A percentile compares a stretch with the other conserved stretches of the same genome.
Conservation (phyloP, 768 basidiomycete genomes). For the Phanerochaete carnosa region DNA sequence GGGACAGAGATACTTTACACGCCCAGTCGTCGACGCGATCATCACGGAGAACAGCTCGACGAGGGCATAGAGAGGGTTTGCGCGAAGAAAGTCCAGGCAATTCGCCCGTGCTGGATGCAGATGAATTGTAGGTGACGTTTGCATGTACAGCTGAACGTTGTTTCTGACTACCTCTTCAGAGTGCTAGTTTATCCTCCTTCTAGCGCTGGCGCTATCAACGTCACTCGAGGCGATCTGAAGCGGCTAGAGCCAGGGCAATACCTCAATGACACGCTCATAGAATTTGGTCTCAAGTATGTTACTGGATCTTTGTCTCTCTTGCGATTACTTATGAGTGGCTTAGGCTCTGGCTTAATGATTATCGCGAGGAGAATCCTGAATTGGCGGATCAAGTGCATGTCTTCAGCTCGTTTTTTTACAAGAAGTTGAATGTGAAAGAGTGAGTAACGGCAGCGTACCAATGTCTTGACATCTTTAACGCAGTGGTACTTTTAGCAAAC, state of each 20-base stretch:
- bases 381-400: slow-evolving; percentile 77
- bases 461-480: not conserved
- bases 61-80: not conserved
- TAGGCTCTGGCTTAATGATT: slow-evolving; percentile 68
- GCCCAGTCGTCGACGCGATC: not conserved
- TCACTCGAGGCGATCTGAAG: slow-evolving; percentile 74
- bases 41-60: not conserved
- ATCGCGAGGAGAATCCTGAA: slow-evolving; percentile 52
- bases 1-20: not conserved
- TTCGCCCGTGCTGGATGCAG: slow-evolving; percentile 36
- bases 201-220: slow-evolving; percentile 70
- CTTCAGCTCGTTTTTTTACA: slow-evolving; percentile 98
- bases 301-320: not conserved
- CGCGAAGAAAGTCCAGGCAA: not conserved
- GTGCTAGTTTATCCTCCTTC: slow-evolving; percentile 72
- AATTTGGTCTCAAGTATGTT: slow-evolving; percentile 89
- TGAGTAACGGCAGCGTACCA: slow-evolving; percentile 28
- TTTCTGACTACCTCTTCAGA: slow-evolving; percentile 34
- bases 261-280: slow-evolving; percentile 94
- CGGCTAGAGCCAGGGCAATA: slow-evolving; percentile 80
- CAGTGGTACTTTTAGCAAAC: slow-evolving; percentile 19
- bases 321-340: slow-evolving; percentile 4
- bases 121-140: slow-evolving; percentile 56
- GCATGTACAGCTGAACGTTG: not conserved
- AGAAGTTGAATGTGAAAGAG: slow-evolving; percentile 80